phyloP scores from a whole-genome alignment of 2,329 filamentous ascomycete species.

The Xylaria sp. region DNA sequence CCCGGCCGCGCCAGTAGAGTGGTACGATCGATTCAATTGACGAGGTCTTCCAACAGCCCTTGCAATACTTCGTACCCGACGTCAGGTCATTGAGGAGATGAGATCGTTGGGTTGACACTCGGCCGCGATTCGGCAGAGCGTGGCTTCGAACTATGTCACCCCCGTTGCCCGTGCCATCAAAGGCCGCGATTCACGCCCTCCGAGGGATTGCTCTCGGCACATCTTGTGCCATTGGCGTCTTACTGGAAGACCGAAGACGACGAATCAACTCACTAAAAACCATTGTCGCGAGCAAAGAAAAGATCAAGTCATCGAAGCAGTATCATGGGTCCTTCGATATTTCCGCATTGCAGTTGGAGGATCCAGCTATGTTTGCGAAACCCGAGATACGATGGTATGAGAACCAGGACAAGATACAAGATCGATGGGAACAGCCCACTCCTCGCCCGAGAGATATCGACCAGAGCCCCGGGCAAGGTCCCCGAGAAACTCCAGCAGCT shows the following conservation, averaged over 20 bases:
- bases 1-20: not conserved
- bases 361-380: slow-evolving; percentile 8
- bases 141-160: slow-evolving; percentile 44
- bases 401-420: not conserved
- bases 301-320: slow-evolving; percentile 46
- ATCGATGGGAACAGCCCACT: not conserved
- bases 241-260: slow-evolving; percentile 60
- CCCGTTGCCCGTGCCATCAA: slow-evolving; percentile 54
- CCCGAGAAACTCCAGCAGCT: not conserved
- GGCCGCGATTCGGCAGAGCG: slow-evolving; percentile 21
- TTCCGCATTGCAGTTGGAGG: slow-evolving; percentile 19
- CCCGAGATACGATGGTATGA: slow-evolving; percentile 27
- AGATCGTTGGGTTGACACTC: slow-evolving; percentile 9
- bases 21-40: not conserved
- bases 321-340: slow-evolving; percentile 32
- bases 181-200: slow-evolving; percentile 58
- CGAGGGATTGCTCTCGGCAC: slow-evolving; percentile 59
- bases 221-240: slow-evolving; percentile 57
- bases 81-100: not conserved
- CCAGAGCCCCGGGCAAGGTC: too few species aligned
- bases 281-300: slow-evolving; percentile 56
- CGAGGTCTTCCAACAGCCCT: not conserved
- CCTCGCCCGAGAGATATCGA: not conserved
- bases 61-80: not conserved
- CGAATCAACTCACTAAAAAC: slow-evolving; percentile 54